Base-by-base conservation (phyloP, 208 protist genomes). In the Tritrichomonas musculus region DNA sequence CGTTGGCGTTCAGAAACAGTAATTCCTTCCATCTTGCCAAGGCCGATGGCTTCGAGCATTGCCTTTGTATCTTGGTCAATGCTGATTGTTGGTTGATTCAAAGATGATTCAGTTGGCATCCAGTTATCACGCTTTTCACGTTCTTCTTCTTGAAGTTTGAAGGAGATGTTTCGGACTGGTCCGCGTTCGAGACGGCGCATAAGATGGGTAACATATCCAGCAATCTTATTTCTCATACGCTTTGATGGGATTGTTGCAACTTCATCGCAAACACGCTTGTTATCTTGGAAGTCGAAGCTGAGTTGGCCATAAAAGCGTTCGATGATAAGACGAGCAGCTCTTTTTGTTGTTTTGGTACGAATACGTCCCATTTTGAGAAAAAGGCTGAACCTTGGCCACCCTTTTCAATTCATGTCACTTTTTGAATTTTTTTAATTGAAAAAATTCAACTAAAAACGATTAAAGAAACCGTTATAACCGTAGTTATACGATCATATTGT, bases 111-210 rank as follows among this genome's bases (percentile, higher is more conserved):
- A 92, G 98, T 97, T 94, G 99, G 99, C 84, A 99, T 98, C 96
- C 98, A 99, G 97, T 99, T 99, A 97, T 99, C 98, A 95, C 98
- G 97, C 94, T 98, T 96, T 97, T 99, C 99, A 95, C 99, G 98
- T 97, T 99, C 99, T 96, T 99, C 99, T 97, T 99, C 99, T 97
- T 99, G 99, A 20, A 99, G 97, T 97, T 99, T 99, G 95, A 99
- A 98, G 92, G 98, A 99, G 95, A 99, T 99, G 94, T 99, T 99
- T 94, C 98, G 98, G 66, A 99, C 99, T 92, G 98, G 98, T 92
- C 98, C 98, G 92, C 98, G 97, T 44, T 95, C 94, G 50, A 82
- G 73, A 36, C 73, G 73, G 41, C 73, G 73, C 94, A 94, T 94
- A 17, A 94, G 72, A 55, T 94, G 93, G 49, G 98, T 99, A 47